Conservation (phyloP, 371 early-diverging fungal genomes). For the Blastocladiella emersonii region DNA sequence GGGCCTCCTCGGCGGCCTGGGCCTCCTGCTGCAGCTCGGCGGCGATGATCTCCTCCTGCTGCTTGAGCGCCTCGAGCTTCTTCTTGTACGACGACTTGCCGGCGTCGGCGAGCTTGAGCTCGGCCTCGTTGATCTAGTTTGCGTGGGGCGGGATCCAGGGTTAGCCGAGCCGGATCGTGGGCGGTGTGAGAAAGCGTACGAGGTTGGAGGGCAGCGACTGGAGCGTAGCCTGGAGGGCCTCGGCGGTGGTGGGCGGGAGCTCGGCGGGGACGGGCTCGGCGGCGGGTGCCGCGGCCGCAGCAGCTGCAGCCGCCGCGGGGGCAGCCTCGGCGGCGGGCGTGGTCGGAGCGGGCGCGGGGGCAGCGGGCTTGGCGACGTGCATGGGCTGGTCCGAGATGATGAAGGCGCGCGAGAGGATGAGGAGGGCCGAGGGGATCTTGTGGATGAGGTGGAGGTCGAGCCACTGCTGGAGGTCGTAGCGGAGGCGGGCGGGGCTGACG, state of each 20-base stretch:
- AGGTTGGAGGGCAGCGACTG: slow-evolving; percentile 80
- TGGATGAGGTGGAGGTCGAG: slow-evolving; percentile 80
- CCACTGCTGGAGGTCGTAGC: slow-evolving; percentile 84
- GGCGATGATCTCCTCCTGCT: slow-evolving; percentile 88
- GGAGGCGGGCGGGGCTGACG: slow-evolving; percentile 70
- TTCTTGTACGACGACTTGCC: slow-evolving; percentile 85
- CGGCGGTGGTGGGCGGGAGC: slow-evolving; percentile 31
- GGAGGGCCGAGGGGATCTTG: slow-evolving; percentile 78
- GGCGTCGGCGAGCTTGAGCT: slow-evolving; percentile 70
- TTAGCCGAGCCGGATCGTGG: background rate
- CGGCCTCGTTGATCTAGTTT: slow-evolving; percentile 54
- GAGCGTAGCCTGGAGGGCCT: slow-evolving; percentile 86
- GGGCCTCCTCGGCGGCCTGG: slow-evolving; percentile 12
- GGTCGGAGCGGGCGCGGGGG: slow-evolving; percentile 25
- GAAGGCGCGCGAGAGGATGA: slow-evolving; percentile 84
- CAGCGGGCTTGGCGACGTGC: slow-evolving; percentile 19
- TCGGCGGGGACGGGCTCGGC: slow-evolving; percentile 5
- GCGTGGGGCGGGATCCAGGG: too few relatives aligned
- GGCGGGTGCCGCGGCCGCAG: background rate
- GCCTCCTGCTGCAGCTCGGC: slow-evolving; percentile 53
- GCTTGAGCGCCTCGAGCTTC: slow-evolving; percentile 78
- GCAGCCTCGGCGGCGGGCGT: background rate
- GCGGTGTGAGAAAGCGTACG: slow-evolving; percentile 19
- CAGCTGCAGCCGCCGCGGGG: background rate
- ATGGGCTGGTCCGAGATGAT: slow-evolving; percentile 46